Percentiles rank a stretch among this genome's conserved stretches.
phyloP scores from a whole-genome alignment of 2,329 filamentous ascomycete species.

The Fusarium sp. region DNA sequence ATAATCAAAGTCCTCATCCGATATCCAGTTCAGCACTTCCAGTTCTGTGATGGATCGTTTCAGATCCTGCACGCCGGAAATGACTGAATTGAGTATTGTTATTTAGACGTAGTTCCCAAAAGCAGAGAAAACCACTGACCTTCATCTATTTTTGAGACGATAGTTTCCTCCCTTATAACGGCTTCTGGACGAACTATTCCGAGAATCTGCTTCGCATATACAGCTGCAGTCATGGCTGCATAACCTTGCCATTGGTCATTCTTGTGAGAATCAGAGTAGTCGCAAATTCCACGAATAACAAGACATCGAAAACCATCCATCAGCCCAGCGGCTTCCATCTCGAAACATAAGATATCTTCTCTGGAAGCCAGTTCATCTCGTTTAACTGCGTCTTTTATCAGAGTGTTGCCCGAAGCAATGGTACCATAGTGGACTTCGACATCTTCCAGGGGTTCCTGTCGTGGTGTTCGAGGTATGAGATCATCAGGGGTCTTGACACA shows the following conservation, averaged over 20 bases:
- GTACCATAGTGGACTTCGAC: neutral
- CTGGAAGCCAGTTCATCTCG: neutral
- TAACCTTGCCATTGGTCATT: neutral
- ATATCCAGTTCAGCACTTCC: rapidly evolving
- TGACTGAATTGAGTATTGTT: rapidly evolving
- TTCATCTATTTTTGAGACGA: rapidly evolving
- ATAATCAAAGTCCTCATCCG: neutral
- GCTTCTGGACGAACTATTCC: rapidly evolving
- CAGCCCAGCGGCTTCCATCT: neutral
- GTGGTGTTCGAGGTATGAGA: rapidly evolving
- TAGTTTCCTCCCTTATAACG: rapidly evolving
- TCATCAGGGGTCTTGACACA: rapidly evolving
- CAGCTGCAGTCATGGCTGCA: neutral
- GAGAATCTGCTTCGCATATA: neutral
- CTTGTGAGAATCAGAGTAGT: neutral
- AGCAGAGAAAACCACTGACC: rapidly evolving
- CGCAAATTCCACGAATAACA: neutral
- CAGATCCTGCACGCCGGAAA: rapidly evolving
- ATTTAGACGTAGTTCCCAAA: rapidly evolving
- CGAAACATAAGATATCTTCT: neutral
- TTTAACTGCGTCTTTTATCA: rapidly evolving
- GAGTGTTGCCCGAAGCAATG: neutral
- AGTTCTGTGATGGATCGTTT: neutral
- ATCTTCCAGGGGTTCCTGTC: neutral
- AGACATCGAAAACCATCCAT: neutral